Evolutionary conservation across 1,284 basidiomycete species (phyloP).

Genomic region (Trichosporon inkin): DNA sequence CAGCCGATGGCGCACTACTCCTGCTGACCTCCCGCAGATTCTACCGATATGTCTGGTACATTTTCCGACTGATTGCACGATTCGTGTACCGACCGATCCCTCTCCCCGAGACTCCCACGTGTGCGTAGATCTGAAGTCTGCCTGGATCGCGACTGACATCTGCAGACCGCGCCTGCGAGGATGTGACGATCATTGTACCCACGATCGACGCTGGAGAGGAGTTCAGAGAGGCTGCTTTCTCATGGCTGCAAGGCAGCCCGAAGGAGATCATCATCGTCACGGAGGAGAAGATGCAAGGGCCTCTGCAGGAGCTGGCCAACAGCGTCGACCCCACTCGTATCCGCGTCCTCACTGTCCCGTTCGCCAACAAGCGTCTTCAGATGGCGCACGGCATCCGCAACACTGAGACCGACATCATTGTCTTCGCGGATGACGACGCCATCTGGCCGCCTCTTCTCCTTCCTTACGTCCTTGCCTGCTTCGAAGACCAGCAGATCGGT

Average conservation of each 20-base stretch:
- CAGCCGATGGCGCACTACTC: background rate
- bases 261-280: constrained; percentile 92
- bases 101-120: constrained; percentile 79
- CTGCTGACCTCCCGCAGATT: constrained; percentile 30
- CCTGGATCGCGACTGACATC: background rate
- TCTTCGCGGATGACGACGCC: constrained; percentile 92
- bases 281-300: constrained; percentile 80
- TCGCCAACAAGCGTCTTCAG: constrained; percentile 86
- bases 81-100: constrained; percentile 77
- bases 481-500: constrained; percentile 87
- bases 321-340: constrained; percentile 77
- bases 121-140: constrained; percentile 50
- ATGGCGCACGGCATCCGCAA: constrained; percentile 88
- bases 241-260: constrained; percentile 82
- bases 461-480: constrained; percentile 78
- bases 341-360: constrained; percentile 81
- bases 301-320: constrained; percentile 78
- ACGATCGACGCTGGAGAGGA: constrained; percentile 92
- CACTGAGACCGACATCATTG: constrained; percentile 84
- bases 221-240: constrained; percentile 85
- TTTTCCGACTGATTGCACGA: constrained; percentile 71
- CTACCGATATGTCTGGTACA: constrained; percentile 86
- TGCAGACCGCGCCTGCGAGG: constrained; percentile 62
- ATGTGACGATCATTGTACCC: constrained; percentile 90
- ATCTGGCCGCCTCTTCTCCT: constrained; percentile 88